Percentiles rank a stretch among this genome's conserved stretches.
phyloP scores from a whole-genome alignment of 768 basidiomycete genomes.

The Naganishia randhawae region DNA sequence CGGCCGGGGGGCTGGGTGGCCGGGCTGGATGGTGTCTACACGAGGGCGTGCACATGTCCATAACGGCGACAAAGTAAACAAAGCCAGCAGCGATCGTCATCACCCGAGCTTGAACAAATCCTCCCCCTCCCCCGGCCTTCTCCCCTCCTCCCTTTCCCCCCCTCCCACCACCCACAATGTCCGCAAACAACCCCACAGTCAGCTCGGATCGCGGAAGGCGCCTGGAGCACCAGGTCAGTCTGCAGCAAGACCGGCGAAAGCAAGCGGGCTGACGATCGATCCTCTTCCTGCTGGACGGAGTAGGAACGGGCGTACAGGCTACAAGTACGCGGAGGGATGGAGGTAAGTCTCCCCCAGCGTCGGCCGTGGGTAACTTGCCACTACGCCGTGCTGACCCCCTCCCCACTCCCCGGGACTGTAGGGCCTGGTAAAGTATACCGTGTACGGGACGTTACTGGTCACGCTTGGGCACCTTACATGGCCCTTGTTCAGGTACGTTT shows the following conservation, averaged over 20 bases:
- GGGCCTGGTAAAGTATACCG: slow-evolving; percentile 46
- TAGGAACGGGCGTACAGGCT: slow-evolving; percentile 42
- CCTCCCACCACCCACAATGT: not conserved
- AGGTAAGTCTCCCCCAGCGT: slow-evolving; percentile 28
- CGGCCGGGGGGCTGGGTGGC: not conserved
- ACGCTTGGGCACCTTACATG: slow-evolving; percentile 43
- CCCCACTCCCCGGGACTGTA: not conserved
- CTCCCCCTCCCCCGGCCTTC: not conserved
- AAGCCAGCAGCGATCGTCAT: not conserved
- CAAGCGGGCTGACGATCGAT: too few species aligned
- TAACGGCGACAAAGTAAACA: slow-evolving; percentile 13
- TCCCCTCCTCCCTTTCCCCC: not conserved
- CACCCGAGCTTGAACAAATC: too few species aligned
- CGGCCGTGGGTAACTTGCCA: not conserved
- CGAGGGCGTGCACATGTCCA: too few species aligned
- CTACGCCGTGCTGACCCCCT: not conserved
- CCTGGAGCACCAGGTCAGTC: slow-evolving; percentile 38
- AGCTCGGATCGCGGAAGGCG: slow-evolving; percentile 30
- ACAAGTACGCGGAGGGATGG: slow-evolving; percentile 42
- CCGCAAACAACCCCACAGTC: slow-evolving; percentile 5
- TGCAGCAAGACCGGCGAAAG: too few species aligned
- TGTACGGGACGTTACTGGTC: slow-evolving; percentile 40
- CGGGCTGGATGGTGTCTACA: not conserved
- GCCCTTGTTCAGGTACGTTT: slow-evolving; percentile 43
- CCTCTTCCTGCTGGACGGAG: too few species aligned